A percentile compares a stretch with the other conserved stretches of the same genome.
These are phyloP conservation scores for Neonectria magnoliae DNA, from an alignment of 2,329 filamentous ascomycete species.

Conservation along the genomic window DNA sequence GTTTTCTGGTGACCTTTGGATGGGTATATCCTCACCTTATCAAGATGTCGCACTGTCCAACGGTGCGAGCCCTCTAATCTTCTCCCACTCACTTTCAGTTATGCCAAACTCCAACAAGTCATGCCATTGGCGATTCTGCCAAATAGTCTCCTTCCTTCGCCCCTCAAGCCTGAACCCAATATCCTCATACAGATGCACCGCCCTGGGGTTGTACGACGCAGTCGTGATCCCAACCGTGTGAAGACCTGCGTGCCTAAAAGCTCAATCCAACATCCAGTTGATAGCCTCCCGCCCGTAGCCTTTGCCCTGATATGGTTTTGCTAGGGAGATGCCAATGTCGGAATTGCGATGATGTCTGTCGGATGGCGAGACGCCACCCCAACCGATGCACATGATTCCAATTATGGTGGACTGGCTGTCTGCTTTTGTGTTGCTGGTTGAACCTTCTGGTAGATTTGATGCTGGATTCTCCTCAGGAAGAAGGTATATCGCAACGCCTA, in stretches of 20 bases:
- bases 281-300: constrained; percentile 60
- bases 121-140: constrained; percentile 55
- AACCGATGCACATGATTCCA: constrained; percentile 29
- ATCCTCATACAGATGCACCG: constrained; percentile 53
- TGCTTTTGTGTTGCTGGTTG: not conserved
- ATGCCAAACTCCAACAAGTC: constrained; percentile 51
- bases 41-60: not conserved
- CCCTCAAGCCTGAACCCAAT: constrained; percentile 58
- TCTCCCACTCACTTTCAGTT: constrained; percentile 52
- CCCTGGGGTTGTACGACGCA: constrained; percentile 55
- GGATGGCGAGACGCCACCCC: constrained; percentile 15
- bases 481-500: constrained; percentile 26
- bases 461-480: constrained; percentile 7
- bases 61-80: constrained; percentile 19
- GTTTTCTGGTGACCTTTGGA: too few species aligned
- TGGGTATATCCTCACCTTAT: not conserved
- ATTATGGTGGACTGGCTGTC: constrained; percentile 16
- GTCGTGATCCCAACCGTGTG: constrained; percentile 54
- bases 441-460: not conserved
- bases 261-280: constrained; percentile 57
- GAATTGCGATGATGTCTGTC: constrained; percentile 27
- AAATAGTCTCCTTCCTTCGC: constrained; percentile 52
- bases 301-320: constrained; percentile 47
- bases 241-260: constrained; percentile 54
- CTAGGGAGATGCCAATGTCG: constrained; percentile 50